Base-by-base conservation (phyloP, 495 filamentous ascomycete species). In the Filosporella fistucella region DNA sequence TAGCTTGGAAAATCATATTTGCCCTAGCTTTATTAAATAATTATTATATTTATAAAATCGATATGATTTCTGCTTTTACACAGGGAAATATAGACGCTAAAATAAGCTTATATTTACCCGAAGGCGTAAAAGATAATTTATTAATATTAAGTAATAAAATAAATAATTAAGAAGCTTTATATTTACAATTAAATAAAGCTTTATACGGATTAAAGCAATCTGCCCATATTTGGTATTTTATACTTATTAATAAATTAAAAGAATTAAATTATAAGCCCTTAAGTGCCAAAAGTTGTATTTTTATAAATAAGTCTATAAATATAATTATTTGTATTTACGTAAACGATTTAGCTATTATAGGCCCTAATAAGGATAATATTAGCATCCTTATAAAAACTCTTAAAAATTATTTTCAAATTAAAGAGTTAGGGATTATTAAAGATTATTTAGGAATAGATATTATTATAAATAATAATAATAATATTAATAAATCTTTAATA, bases 191-290 rank as follows among this genome's bases (percentile, higher is more conserved):
- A 16, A 55, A 55, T 35, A 58, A 46, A 38, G 41, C 46, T 10
- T 42, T 58, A 22, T 60, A 58, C 43, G 22, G 56, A 4, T 30
- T 58, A 44, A 58, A 58, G 34, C 43, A 58, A 42, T 60, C 46
- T 17, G 34, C 51, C 18, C 20, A 35, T 28, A 40, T 55, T 8
- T 58, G 45, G 45, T 43, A 51, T 17, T 30, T 37, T 28, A 55
- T 12, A 16, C 32, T 60, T 22, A 26, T 26, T 24, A 28, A 39
- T 35, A 38, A 33, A 28, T 38, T 58, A 33, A 34, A 22, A 17
- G 54, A 42, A 20, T 45, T 43, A 38, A 26, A 55, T 10, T 54
- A 36, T 44, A 37, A n/a, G 8, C 24, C 21, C 11, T 33, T 57
- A 39, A 29, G 37, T n/a, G 3, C 6, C 45, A 16, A 49, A 60